Conservation (phyloP, 805 yeast species). For the Lachancea lanzarotensis region DNA sequence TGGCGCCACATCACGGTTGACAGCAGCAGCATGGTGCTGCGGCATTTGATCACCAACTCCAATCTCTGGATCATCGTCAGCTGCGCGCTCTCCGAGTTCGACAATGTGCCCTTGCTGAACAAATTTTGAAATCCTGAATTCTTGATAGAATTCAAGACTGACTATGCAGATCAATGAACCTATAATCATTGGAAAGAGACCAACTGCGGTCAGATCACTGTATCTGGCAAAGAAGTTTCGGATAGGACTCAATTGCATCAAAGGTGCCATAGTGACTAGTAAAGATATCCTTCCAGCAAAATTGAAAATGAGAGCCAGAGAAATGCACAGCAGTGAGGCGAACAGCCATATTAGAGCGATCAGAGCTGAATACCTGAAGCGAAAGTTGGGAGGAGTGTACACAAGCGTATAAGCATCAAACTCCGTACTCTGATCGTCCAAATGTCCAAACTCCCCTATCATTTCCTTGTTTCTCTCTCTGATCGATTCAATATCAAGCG, state of each 20-base stretch:
- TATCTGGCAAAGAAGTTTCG: neutral
- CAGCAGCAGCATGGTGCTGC: neutral
- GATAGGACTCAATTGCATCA: neutral
- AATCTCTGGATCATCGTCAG: neutral
- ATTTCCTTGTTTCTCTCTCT: slow-evolving; percentile 33
- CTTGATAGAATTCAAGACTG: slow-evolving; percentile 3
- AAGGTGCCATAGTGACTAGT: neutral
- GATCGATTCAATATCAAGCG: slow-evolving; percentile 24
- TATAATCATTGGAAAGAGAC: slow-evolving; percentile 1
- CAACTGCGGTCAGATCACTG: neutral
- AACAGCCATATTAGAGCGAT: slow-evolving; percentile 40
- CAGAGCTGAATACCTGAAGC: slow-evolving; percentile 43
- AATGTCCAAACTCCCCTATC: slow-evolving; percentile 39
- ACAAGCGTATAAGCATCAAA: slow-evolving; percentile 59
- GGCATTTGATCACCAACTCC: neutral
- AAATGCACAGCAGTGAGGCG: slow-evolving; percentile 34
- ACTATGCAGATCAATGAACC: neutral
- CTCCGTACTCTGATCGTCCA: slow-evolving; percentile 37
- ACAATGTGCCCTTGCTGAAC: slow-evolving; percentile 5
- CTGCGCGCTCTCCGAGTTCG: neutral
- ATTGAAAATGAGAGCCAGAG: slow-evolving; percentile 15
- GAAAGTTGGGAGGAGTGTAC: slow-evolving; percentile 78
- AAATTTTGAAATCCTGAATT: neutral
- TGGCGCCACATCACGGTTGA: neutral
- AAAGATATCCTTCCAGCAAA: slow-evolving; percentile 1